Base-by-base conservation (phyloP, 148 eudicot species). In the Silene uniflora region DNA sequence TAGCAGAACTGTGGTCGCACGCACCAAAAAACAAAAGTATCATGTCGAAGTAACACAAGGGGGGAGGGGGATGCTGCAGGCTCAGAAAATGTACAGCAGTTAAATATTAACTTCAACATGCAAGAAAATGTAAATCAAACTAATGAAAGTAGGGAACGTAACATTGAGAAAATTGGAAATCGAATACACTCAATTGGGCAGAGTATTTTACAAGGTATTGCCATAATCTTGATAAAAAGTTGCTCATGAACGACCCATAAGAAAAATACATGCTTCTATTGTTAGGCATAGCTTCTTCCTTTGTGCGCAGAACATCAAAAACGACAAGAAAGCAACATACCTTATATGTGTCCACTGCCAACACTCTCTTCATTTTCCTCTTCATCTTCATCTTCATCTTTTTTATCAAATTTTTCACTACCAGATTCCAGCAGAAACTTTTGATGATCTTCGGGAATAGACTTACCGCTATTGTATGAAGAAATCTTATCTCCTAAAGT, bases 311-410 rank as follows among this genome's bases (percentile, higher is more conserved):
- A 47, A 69, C 49, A 6, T 22, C 14, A 69, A 11, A 35, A 67
- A 67, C 4, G 10, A 39, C 42, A 67, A 29, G 11, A n/a, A 77
- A 19, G 66, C 58, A 73, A 44, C 49, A 39, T 80, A 76, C 76
- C 83, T 85, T 81, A 88, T 79, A 88, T 76, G 44, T 81, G 80
- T 66, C 86, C 86, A 62, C 75, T 78, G 67, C 77, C 73, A 73
- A 75, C 46, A 55, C 75, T 59, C 58, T 80, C 83, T 76, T 77
- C 80, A 29, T 10, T 76, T 21, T 39, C 56, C 14, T 52, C 17
- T 52, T 70, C 88, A 79, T 83, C 89, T 23, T 82, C 87, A 29
- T 81, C 84, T 39, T 61, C 80, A 22, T 64, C 75, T 60, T 42
- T 77, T 62, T 46, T 73, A 75, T 83, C 84, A 62, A 67, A n/a